Conservation (phyloP, 1,284 basidiomycete species). For the Mycosarcoma mackinlayi region DNA sequence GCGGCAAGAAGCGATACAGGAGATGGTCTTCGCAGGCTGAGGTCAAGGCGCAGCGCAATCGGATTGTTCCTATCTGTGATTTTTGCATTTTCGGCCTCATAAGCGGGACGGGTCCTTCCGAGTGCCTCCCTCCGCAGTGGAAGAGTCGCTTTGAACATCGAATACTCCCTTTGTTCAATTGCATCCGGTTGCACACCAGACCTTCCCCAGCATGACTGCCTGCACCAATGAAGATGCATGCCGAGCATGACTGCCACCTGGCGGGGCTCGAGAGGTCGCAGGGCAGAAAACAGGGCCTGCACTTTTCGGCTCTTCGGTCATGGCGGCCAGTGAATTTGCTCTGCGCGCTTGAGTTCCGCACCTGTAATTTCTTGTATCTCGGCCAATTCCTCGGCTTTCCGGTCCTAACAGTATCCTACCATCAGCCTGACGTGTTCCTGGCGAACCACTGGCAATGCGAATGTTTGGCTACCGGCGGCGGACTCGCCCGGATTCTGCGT, state of each 20-base stretch:
- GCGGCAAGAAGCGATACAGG: neutral
- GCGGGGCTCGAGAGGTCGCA: no score
- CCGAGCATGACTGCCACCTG: no score
- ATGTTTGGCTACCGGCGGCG: neutral
- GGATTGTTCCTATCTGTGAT: neutral
- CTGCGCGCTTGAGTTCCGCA: neutral
- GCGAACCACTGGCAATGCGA: neutral
- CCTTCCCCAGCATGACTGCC: no score
- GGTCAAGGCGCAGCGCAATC: no score
- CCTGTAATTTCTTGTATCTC: neutral
- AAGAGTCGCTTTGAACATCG: neutral
- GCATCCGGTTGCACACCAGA: no score
- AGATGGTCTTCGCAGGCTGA: no score
- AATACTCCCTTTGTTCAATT: no score
- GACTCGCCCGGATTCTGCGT: no score
- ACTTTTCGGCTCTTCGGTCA: conserved; percentile 37
- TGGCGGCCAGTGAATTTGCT: conserved; percentile 19
- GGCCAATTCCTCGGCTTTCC: conserved; percentile 7
- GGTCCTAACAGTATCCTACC: no score
- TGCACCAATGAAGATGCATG: neutral
- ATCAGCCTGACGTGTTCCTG: no score
- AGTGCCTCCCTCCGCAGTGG: neutral
- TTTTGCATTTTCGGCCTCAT: neutral
- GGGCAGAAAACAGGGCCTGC: no score
- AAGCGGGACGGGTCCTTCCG: conserved; percentile 5